Evolutionary conservation across 2,329 filamentous ascomycete genomes (phyloP), one percentile per base, ranked within the genome.

Genomic region (Claviceps sp.): DNA sequence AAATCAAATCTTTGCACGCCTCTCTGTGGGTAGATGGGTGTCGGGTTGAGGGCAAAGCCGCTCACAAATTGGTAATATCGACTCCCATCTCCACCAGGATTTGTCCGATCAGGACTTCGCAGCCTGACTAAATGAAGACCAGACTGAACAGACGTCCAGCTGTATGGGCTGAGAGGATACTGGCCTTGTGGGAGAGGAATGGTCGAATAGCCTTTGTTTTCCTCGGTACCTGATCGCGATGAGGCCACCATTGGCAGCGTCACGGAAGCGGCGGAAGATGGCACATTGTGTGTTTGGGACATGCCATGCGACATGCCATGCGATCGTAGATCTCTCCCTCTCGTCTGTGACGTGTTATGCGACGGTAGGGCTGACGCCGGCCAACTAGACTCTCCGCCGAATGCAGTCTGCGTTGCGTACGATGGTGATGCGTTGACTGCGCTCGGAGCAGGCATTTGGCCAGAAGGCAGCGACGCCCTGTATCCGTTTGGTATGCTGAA

Each of bases 61-160:
- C 73, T 73, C 17, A 85, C 66, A 47, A 73, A 76, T 55, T 83
- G 79, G 59, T 84, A 86, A 49, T 77, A 66, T 5, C 68, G 68
- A 54, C 67, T 66, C 6, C 51, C 49, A 8, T 52, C 45, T 1
- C 54, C 53, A 5, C 52, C 52, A n/a, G 47, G 37, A 5, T 68
- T 62, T n/a, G 68, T 58, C 47, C 74, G 68, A 40, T 62, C 66
- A 2, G 77, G 77, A 54, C 76, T 80, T 20, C 73, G 68, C 14
- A 71, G 57, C 36, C 67, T 60, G n/a, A 67, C 64, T 52, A 77
- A 68, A 49, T 78, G 74, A 14, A 79, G 64, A 5, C 72, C 65
- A 53, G 64, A 66, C 42, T 66, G 56, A 13, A 76, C 47, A 2
- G 75, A 70, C 47, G 63, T 67, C 45, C 58, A 62, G 5, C 75